Evolutionary conservation across 2,329 filamentous ascomycete species (phyloP), one percentile per base, ranked within the genome.

Genomic region (Colletotrichum sublineola): DNA sequence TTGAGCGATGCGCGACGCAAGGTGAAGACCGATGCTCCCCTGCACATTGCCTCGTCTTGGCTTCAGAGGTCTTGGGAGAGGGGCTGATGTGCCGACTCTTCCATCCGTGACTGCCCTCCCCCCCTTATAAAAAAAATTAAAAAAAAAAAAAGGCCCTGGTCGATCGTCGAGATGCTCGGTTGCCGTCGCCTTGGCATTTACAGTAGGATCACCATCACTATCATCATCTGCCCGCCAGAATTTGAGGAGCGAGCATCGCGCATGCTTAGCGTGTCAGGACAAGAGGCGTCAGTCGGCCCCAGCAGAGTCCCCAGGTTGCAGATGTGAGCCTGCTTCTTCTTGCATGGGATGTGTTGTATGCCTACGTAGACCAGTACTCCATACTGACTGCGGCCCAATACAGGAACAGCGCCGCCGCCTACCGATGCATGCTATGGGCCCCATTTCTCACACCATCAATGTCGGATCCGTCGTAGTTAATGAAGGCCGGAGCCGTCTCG

Each of bases 21-120:
- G 63, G 68, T 71, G 36, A 57, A 71, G 44, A 71, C 63, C 63
- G 67, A 71, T 63, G 67, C 50, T 46, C 44, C 73, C 55, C 66
- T 74, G 50, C 62, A 63, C 65, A 48, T 50, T 67, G 73, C 70
- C 66, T 73, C 46, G 65, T 63, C 70, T 67, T 70, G 61, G 62
- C 62, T 69, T 65, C 20, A 33, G 57, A 48, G 56, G 55, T 62
- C 57, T 69, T 74, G 69, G 55, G 46, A 69, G 68, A 65, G 63
- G 71, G 72, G 40, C 36, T 67, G 69, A 67, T 67, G 61, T 74
- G 73, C 70, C 73, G 73, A 73, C 67, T 70, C 52, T 73, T 74
- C 73, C 73, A 73, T 58, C 61, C 61, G 53, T 44, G 36, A 60
- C 55, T 70, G 67, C 50, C 55, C 61, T 52, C 40, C 40, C 46